Conservation (phyloP, 805 yeast genomes). For the Isabelozyma rhagii region DNA sequence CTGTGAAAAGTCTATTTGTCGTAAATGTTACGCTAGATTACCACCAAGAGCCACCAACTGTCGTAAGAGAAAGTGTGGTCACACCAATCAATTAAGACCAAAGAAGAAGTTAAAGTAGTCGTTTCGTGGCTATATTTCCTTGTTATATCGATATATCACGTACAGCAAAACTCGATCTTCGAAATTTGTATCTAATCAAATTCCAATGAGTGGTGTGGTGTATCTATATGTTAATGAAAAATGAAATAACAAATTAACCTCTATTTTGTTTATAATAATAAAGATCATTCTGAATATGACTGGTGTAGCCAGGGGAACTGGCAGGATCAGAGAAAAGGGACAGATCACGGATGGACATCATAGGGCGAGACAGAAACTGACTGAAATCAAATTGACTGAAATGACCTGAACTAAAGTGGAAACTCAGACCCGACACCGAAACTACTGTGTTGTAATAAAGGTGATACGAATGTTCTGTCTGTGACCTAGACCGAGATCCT, state of each 20-base stretch:
- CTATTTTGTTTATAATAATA: not conserved
- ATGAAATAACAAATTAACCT: not conserved
- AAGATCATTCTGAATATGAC: not conserved
- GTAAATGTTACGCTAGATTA: slow-evolving; percentile 99
- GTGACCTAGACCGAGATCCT: too few species aligned
- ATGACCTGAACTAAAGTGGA: too few species aligned
- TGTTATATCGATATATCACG: not conserved
- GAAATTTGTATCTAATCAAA: not conserved
- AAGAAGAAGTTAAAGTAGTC: slow-evolving; percentile 96
- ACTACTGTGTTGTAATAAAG: too few species aligned
- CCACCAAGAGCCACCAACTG: slow-evolving; percentile 99
- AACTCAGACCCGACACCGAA: too few species aligned
- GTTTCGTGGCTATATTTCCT: not conserved
- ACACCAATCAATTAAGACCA: slow-evolving; percentile 99
- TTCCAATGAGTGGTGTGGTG: not conserved
- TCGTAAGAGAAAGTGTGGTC: slow-evolving; percentile 99
- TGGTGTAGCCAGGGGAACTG: not conserved
- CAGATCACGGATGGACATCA: too few species aligned
- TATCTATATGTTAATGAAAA: not conserved
- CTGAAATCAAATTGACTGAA: too few species aligned
- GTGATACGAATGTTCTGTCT: too few species aligned
- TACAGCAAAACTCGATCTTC: not conserved
- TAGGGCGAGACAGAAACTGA: too few species aligned
- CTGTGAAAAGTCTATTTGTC: slow-evolving; percentile 99
- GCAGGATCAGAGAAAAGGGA: too few species aligned